These are phyloP conservation scores for Lonicera japonica DNA, from an alignment of 129 eudicot genomes.

Conservation along the genomic window DNA sequence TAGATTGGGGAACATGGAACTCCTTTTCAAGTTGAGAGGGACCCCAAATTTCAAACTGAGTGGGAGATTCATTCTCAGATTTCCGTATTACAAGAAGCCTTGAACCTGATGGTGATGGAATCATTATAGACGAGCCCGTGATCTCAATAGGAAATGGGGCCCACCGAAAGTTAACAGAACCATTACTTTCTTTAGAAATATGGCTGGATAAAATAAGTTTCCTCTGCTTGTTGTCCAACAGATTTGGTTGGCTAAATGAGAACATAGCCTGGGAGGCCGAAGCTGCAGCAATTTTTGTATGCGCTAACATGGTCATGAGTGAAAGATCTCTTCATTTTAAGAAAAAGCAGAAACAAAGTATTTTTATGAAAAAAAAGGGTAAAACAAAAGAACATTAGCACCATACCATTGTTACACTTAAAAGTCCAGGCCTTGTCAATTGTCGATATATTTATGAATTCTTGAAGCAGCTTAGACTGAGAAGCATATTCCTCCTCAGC, in stretches of 20 bases:
- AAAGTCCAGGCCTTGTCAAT: constrained; percentile 83
- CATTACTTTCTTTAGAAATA: constrained; percentile 34
- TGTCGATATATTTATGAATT: constrained; percentile 56
- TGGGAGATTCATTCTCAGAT: constrained; percentile 73
- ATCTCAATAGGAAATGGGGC: constrained; percentile 82
- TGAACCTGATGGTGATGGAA: constrained; percentile 95
- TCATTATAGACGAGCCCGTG: constrained; percentile 65
- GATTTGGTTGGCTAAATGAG: constrained; percentile 70
- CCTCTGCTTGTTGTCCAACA: constrained; percentile 68
- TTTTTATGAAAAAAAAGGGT: background rate
- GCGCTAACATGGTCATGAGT: background rate
- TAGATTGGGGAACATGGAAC: constrained; percentile 62
- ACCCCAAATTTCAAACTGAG: constrained; percentile 81
- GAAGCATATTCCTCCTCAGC: constrained; percentile 68
- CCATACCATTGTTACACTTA: constrained; percentile 46
- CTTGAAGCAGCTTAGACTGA: constrained; percentile 60
- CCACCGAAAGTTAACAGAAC: constrained; percentile 54
- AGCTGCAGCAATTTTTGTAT: constrained; percentile 21
- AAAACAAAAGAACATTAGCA: background rate
- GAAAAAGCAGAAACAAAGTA: too few relatives aligned
- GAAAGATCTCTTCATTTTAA: too few relatives aligned
- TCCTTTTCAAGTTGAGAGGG: constrained; percentile 67
- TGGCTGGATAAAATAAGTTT: constrained; percentile 57
- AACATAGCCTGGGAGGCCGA: constrained; percentile 55
- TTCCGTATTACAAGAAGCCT: constrained; percentile 78